Conservation (phyloP, 2,329 filamentous ascomycete genomes). For the Didymosphaeria variabile region DNA sequence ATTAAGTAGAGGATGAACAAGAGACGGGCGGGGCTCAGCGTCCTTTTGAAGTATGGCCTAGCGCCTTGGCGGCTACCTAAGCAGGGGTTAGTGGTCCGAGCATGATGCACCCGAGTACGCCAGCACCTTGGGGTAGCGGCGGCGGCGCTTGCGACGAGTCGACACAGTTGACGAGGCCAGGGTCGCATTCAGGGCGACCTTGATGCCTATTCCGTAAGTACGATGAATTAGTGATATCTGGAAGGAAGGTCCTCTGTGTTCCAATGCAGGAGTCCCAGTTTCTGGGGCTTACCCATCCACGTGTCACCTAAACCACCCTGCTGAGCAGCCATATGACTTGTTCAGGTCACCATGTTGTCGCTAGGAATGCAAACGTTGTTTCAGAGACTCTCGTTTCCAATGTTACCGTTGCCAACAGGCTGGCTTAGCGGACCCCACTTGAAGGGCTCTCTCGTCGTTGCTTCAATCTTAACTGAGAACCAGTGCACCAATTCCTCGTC, state of each 20-base stretch:
- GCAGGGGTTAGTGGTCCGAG: slow-evolving; percentile 16
- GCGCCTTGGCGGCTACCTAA: slow-evolving; percentile 25
- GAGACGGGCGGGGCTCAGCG: slow-evolving; percentile 30
- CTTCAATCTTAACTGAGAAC: not conserved
- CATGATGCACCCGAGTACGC: slow-evolving; percentile 4
- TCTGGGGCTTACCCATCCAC: slow-evolving; percentile 42
- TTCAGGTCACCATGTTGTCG: slow-evolving; percentile 31
- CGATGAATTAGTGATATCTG: not conserved
- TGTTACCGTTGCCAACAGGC: slow-evolving; percentile 20
- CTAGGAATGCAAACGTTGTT: slow-evolving; percentile 45
- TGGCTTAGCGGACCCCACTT: slow-evolving; percentile 14
- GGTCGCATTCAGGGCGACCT: not conserved
- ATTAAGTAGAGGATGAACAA: slow-evolving; percentile 42
- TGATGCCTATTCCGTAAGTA: slow-evolving; percentile 6
- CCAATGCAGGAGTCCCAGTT: slow-evolving; percentile 21
- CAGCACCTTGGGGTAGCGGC: slow-evolving; percentile 8
- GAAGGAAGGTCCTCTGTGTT: slow-evolving; percentile 16
- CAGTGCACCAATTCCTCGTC: not conserved
- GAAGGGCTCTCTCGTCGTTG: not conserved
- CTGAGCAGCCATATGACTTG: slow-evolving; percentile 42
- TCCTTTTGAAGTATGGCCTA: slow-evolving; percentile 28
- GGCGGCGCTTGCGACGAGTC: slow-evolving; percentile 3
- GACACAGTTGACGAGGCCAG: slow-evolving; percentile 5
- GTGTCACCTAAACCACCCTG: slow-evolving; percentile 36
- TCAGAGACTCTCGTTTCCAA: slow-evolving; percentile 26